Conservation (phyloP, 2,329 filamentous ascomycete species). For the Acrodontium crateriforme region DNA sequence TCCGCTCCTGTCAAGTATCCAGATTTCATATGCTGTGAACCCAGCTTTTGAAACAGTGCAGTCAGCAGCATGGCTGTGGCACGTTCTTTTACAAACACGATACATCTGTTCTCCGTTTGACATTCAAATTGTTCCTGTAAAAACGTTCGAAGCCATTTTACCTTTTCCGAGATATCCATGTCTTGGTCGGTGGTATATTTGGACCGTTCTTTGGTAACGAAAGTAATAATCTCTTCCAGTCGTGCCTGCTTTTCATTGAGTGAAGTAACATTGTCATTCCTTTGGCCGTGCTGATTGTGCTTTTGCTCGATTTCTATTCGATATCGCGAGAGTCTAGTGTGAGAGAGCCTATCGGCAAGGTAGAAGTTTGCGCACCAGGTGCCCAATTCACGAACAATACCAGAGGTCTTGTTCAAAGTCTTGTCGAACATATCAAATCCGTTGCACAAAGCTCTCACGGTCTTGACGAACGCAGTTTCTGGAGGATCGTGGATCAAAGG, state of each 20-base stretch:
- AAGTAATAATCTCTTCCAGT: slow-evolving; percentile 44
- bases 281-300: slow-evolving; percentile 10
- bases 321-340: slow-evolving; percentile 12
- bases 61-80: slow-evolving; percentile 62
- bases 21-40: slow-evolving; percentile 44
- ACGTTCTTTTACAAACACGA: slow-evolving; percentile 73
- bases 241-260: slow-evolving; percentile 41
- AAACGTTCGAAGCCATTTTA: slow-evolving; percentile 46
- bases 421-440: slow-evolving; percentile 40
- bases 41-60: slow-evolving; percentile 49
- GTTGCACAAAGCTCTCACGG: slow-evolving; percentile 40
- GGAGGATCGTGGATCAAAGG: slow-evolving; percentile 34
- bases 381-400: slow-evolving; percentile 55
- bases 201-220: slow-evolving; percentile 9
- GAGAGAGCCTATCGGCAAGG: slow-evolving; percentile 12
- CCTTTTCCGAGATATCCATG: slow-evolving; percentile 55
- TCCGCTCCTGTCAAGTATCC: slow-evolving; percentile 52
- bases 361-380: slow-evolving; percentile 73
- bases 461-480: slow-evolving; percentile 50
- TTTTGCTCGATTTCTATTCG: slow-evolving; percentile 17
- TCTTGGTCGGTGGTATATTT: slow-evolving; percentile 4
- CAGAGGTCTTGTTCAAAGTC: slow-evolving; percentile 45
- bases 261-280: slow-evolving; percentile 15
- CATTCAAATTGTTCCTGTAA: slow-evolving; percentile 50
- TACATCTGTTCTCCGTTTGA: slow-evolving; percentile 51